Percentiles rank a stretch among this genome's conserved stretches.
Conservation (phyloP, 2,329 filamentous ascomycete genomes). For the Penicillium digitatum region DNA sequence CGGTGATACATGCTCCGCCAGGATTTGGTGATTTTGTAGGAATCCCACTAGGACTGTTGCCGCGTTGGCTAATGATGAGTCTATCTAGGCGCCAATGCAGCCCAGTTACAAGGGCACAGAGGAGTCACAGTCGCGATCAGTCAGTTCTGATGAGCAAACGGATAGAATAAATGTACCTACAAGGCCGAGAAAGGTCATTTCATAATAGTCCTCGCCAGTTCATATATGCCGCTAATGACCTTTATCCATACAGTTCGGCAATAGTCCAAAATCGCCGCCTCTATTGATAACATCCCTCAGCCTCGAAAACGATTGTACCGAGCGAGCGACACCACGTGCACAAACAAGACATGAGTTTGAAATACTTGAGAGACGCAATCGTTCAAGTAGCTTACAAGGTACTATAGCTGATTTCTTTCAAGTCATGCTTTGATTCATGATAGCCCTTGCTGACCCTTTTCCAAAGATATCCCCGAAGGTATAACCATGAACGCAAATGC, state of each 20-base stretch:
- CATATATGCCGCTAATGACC: neutral
- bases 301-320: conserved; percentile 61
- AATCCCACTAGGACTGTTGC: conserved; percentile 5
- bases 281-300: conserved; percentile 72
- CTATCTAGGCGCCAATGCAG: conserved; percentile 2
- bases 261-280: conserved; percentile 58
- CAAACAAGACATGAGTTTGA: conserved; percentile 76
- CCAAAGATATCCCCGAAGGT: conserved; percentile 35
- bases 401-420: conserved; percentile 35
- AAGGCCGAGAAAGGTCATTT: conserved; percentile 17
- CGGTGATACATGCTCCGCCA: conserved; percentile 85
- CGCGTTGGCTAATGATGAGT: conserved; percentile 1
- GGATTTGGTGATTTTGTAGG: conserved; percentile 77
- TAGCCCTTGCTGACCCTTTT: conserved; percentile 9
- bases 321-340: conserved; percentile 72
- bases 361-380: conserved; percentile 48
- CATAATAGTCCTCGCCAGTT: neutral
- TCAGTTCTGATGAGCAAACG: conserved; percentile 7
- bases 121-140: conserved; percentile 11
- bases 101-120: conserved; percentile 7
- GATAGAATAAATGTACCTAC: conserved; percentile 2
- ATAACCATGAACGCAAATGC: conserved; percentile 9
- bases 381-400: conserved; percentile 77
- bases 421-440: conserved; percentile 9
- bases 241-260: conserved; percentile 24